Base-by-base conservation (phyloP, 2,329 filamentous ascomycete genomes). In the Akanthomyces uredinophilus region DNA sequence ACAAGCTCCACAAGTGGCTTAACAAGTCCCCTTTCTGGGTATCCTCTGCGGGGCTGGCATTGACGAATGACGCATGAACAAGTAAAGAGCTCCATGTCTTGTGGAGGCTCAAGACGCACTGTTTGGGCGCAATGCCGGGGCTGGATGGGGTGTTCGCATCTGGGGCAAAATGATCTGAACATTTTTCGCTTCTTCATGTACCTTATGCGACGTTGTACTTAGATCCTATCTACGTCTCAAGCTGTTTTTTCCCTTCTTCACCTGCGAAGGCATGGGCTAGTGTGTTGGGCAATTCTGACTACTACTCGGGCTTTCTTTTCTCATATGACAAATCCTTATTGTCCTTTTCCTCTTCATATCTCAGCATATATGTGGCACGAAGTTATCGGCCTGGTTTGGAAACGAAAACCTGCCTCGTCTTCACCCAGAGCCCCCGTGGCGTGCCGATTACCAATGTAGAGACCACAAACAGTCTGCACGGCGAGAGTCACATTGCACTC, bases 171-270 rank as follows among this genome's bases (percentile, higher is more conserved):
- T 51, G 55, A 62, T 55, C 50, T 66, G 56, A 64, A 57, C 56
- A 61, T 62, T 61, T 35, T 65, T 65, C 64, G 58, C 65, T 66
- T 66, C 66, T 66, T 29, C 61, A 60, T 66, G 64, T 66, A 66
- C 64, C 59, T 65, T 66, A 61, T 61, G 66, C 65, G 62, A 67
- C 62, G 62, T 62, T 62, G 64, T 65, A 62, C 61, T 63, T 63
- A 63, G 56, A 60, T 49, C 37, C 35, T 63, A 63, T 60, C 57
- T 63, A 55, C 47, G 53, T 62, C 56, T 60, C 61, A 55, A 56
- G 49, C 35, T 54, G 49, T 46, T 60, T 60, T 59, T 11, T 63
- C 24, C 51, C 39, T 50, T 60, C 60, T 55, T 63, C 43, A 35
- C 22, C 22, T 43, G 22, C 32, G 37, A 54, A 61, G 59, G 41